Percentiles rank a stretch among this genome's conserved stretches.
Conservation (phyloP, 2,329 filamentous ascomycete genomes). For the Aspergillus pseudoglaucus region DNA sequence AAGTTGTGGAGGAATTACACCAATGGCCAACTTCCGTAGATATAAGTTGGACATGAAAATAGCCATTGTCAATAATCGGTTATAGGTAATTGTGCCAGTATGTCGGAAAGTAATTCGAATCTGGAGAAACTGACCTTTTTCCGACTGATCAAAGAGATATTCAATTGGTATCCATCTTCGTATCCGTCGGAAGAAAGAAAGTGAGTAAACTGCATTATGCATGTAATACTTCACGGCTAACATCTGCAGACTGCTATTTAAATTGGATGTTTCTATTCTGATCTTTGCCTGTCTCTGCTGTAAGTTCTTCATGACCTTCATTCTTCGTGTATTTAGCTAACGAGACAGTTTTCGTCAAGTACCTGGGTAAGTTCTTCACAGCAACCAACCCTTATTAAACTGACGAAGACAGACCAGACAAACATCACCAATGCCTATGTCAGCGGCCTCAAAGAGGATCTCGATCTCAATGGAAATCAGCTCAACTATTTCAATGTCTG, state of each 20-base stretch:
- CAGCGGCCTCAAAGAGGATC: conserved; percentile 27
- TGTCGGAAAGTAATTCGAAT: conserved; percentile 10
- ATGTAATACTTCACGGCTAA: conserved; percentile 1
- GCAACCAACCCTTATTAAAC: neutral
- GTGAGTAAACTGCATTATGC: conserved; percentile 7
- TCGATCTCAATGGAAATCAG: conserved; percentile 24
- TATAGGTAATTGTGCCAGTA: conserved; percentile 1
- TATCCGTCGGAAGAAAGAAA: conserved; percentile 25
- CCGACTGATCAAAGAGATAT: conserved; percentile 23
- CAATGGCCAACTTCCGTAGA: neutral
- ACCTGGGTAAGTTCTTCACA: conserved; percentile 12
- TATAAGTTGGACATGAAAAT: neutral
- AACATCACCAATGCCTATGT: conserved; percentile 31
- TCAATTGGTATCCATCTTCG: conserved; percentile 27
- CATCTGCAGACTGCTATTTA: conserved; percentile 20
- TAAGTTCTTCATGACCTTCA: conserved; percentile 8
- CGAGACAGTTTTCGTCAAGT: conserved; percentile 20
- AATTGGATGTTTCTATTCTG: conserved; percentile 26
- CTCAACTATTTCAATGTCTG: conserved; percentile 28
- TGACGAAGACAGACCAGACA: conserved; percentile 17
- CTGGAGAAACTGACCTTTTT: conserved; percentile 6
- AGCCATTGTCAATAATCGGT: neutral
- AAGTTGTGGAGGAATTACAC: conserved; percentile 11
- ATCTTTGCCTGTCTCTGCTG: conserved; percentile 27
- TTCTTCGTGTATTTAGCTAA: conserved; percentile 4